Evolutionary conservation across 768 basidiomycete species (phyloP).

Genomic region (Pluteus cervinus): DNA sequence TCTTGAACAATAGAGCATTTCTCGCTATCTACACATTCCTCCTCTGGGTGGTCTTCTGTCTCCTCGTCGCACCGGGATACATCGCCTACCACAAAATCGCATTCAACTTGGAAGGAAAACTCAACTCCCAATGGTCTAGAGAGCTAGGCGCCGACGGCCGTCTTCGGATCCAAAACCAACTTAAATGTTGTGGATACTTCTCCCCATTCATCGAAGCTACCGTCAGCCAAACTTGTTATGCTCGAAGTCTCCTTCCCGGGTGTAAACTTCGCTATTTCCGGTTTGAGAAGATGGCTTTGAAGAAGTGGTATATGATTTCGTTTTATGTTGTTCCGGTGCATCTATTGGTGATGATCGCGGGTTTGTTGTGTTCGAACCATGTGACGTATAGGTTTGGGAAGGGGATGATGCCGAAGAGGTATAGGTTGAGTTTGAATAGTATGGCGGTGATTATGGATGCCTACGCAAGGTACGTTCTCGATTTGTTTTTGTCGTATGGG

Average conservation of each 20-base stretch:
- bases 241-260: conserved; percentile 62
- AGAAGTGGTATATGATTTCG: conserved; percentile 57
- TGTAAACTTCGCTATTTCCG: conserved; percentile 62
- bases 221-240: conserved; percentile 63
- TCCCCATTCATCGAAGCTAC: conserved; percentile 76
- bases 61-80: conserved; percentile 74
- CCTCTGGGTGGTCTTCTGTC: conserved; percentile 67
- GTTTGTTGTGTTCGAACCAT: conserved; percentile 70
- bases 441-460: conserved; percentile 83
- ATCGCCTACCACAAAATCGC: conserved; percentile 60
- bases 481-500: conserved; percentile 5
- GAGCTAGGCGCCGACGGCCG: conserved; percentile 49
- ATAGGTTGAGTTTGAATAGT: conserved; percentile 59
- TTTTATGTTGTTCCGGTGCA: conserved; percentile 67
- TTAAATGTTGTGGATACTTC: conserved; percentile 76
- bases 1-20: conserved; percentile 82
- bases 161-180: conserved; percentile 63
- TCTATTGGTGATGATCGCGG: conserved; percentile 53
- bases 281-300: conserved; percentile 48
- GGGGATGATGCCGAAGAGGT: conserved; percentile 83
- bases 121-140: conserved; percentile 70
- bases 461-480: conserved; percentile 53
- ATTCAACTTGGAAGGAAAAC: conserved; percentile 64
- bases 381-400: conserved; percentile 84
- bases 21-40: conserved; percentile 72